Base-by-base conservation (phyloP, 2,329 filamentous ascomycete species). In the Fusarium torreyae region DNA sequence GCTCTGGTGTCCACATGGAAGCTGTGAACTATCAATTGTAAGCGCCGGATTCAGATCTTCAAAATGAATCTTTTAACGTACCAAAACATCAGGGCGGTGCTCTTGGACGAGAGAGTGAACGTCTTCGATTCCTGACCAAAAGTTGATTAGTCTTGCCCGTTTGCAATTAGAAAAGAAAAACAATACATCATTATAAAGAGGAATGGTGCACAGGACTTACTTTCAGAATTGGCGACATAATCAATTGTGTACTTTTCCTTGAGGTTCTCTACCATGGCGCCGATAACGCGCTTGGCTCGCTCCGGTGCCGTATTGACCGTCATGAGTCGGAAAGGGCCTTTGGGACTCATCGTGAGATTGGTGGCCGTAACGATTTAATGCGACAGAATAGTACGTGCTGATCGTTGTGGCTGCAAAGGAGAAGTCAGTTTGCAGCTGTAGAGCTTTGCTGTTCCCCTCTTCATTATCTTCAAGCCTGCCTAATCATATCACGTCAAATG, bases 241-340 rank as follows among this genome's bases (percentile, higher is more conserved):
- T 85, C 80, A 68, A 92, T 91, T 2, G 83, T 87, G 77, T 91
- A 92, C 39, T 80, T 80, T 57, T 90, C 88, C 75, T 88, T 89
- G 33, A 92, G 78, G 14, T 83, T 85, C 57, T 90, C 87, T 13
- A 86, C 82, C 38, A 92, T 78, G 1, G 87, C 84, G 11, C 89
- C 89, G 71, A 91, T 86, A 33, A 92, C 78, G 8, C 81, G 79
- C 78, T 88, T 87, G 31, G 90, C 90, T 53, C 89, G 83, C 62
- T 91, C 89, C 1, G 90, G 89, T 2, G 86, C 88, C 3, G 85
- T 91, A 79, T 92, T 92, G 69, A 92, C 89, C 1, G 89, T 92
- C 31, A 91, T 86, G 10, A 92, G 84, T 68, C 82, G 86, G 79
- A 84, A 91, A 7, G 88, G 88, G 18, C 88, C 88, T 69, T 84